phyloP scores from a whole-genome alignment of 2,329 filamentous ascomycete species.

The Diplocarpon mali region DNA sequence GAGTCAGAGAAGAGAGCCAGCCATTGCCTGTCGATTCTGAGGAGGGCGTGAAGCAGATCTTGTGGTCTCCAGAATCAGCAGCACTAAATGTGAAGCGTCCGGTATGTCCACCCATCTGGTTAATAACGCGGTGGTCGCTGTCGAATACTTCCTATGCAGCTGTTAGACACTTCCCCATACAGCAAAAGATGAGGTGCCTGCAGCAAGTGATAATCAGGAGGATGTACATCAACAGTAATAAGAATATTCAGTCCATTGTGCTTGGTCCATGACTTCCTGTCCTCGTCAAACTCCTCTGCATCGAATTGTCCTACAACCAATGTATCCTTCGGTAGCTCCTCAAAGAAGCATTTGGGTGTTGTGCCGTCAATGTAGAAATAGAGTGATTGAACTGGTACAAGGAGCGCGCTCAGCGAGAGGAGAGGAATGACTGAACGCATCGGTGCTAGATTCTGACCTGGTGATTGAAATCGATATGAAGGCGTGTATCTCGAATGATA shows the following conservation, averaged over 20 bases:
- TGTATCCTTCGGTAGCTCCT: constrained; percentile 95
- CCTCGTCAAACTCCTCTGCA: constrained; percentile 72
- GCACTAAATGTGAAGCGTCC: constrained; percentile 95
- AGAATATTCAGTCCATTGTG: constrained; percentile 71
- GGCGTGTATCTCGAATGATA: background rate
- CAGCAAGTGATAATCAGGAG: constrained; percentile 5
- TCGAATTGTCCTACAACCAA: constrained; percentile 88
- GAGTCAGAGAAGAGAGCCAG: constrained; percentile 57
- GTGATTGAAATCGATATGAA: background rate
- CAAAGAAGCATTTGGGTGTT: constrained; percentile 89
- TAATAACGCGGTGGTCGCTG: constrained; percentile 92
- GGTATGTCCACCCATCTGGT: constrained; percentile 61
- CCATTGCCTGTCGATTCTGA: constrained; percentile 36
- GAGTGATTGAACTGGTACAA: constrained; percentile 63
- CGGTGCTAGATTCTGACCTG: constrained; percentile 7
- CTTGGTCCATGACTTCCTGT: constrained; percentile 54
- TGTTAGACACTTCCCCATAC: background rate
- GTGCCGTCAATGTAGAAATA: constrained; percentile 92
- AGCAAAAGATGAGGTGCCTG: background rate
- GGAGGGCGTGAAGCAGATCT: constrained; percentile 83
- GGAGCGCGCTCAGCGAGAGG: constrained; percentile 49
- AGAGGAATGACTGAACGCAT: constrained; percentile 55
- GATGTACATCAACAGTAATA: constrained; percentile 74
- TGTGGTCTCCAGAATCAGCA: constrained; percentile 89
- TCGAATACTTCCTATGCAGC: constrained; percentile 73